Base-by-base conservation (phyloP, 441 rosid genomes). In the Erodium trifolium region DNA sequence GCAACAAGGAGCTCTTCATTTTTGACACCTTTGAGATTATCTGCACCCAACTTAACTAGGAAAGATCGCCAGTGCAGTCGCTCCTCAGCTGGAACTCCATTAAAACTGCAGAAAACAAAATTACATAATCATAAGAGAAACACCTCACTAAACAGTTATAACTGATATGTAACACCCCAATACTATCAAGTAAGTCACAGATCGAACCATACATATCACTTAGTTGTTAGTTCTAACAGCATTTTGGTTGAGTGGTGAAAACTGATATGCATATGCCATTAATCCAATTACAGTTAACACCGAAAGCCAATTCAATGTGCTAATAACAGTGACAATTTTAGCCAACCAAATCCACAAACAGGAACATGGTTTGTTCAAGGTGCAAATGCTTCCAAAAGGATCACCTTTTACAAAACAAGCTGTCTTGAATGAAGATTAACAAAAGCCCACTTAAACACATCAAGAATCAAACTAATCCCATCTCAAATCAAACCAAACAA, bases 1-100 rank as follows among this genome's bases (percentile, higher is more conserved):
- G 98, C 97, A 75, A 91, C 93, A 43, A 93, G 93, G 10, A 93
- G 97, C 79, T 91, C 98, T 79, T 93, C 97, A 78, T 91, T 89
- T 65, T 87, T 93, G 4, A 84, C 87, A 66, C 96, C 97, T 76
- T 82, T 89, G 53, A 93, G 97, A 81, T 93, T 93, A 72, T 93
- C 98, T 0, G 93, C 93, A 71, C 98, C 98, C 65, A 91, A 78
- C 80, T 91, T 93, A 16, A 93, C 94, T 76, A 93, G 79, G 88
- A 91, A 93, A 49, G 98, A 80, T 75, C 96, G 78, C 97, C 98
- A 93, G 69, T 88, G 94, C 18, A 89, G 80, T 47, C 94, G 83
- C 75, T 93, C 98, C 83, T 91, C 97, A 9, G 97, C 87, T 7
- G 96, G 93, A 73, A 93, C 96, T 79, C 98, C 98, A 82, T 85